Percentiles rank a stretch among this genome's conserved stretches.
phyloP scores from a whole-genome alignment of 1,284 basidiomycete genomes.

The Apiotrichum veenhuisii region DNA sequence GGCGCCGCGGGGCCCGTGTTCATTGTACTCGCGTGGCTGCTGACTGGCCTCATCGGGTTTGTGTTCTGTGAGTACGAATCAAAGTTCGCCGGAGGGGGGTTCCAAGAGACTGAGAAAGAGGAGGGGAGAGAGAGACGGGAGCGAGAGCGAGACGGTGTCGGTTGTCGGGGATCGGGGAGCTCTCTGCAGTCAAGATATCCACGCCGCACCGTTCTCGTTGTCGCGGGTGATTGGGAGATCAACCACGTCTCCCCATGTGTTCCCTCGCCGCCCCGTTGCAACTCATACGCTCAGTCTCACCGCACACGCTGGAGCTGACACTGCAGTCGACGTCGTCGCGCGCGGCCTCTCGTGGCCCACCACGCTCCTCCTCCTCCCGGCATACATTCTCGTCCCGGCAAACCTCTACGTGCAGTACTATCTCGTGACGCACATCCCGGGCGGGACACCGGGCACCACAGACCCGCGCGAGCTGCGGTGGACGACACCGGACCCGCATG shows the following conservation, averaged over 20 bases:
- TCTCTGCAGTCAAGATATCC: too few species aligned
- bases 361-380: slow-evolving; percentile 56
- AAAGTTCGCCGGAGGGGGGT: too few species aligned
- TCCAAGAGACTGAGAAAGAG: neutral
- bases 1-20: slow-evolving; percentile 89
- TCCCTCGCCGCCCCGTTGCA: neutral
- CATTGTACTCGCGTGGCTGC: slow-evolving; percentile 67
- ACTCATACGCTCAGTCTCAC: neutral
- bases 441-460: slow-evolving; percentile 60
- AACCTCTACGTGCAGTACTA: slow-evolving; percentile 82
- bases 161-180: too few species aligned
- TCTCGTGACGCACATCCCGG: slow-evolving; percentile 69
- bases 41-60: slow-evolving; percentile 66
- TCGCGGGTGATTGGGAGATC: too few species aligned
- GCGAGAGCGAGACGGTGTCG: too few species aligned
- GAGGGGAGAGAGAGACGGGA: too few species aligned
- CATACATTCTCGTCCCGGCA: slow-evolving; percentile 67
- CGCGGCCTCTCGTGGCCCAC: slow-evolving; percentile 56
- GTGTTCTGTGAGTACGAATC: slow-evolving; percentile 80
- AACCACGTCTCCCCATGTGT: neutral
- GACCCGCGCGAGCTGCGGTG: slow-evolving; percentile 25
- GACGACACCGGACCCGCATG: slow-evolving; percentile 22
- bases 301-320: neutral
- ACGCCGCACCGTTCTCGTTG: too few species aligned
- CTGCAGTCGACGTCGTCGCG: slow-evolving; percentile 65